Conservation (phyloP, 495 filamentous ascomycete genomes). For the Hypoxylon rickii region DNA sequence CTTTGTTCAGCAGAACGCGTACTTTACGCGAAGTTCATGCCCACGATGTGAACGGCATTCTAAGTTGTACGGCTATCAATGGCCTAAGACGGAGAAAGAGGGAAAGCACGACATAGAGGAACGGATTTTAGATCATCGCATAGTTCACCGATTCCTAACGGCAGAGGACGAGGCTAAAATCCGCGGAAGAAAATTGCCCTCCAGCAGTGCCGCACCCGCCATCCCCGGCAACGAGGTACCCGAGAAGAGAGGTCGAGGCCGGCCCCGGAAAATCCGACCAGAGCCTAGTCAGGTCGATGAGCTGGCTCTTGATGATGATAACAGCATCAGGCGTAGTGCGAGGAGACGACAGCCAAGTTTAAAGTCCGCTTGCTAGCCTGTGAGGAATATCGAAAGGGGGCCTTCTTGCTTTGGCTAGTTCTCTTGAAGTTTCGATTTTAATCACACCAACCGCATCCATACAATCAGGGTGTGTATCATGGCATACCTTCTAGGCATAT, state of each 20-base stretch:
- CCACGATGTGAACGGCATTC: conserved; percentile 93
- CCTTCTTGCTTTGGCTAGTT: not conserved
- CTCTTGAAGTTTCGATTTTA: not conserved
- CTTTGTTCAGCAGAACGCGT: conserved; percentile 88
- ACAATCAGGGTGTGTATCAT: conserved; percentile 9
- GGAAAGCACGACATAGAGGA: conserved; percentile 76
- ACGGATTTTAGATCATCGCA: conserved; percentile 72
- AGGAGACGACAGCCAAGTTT: conserved; percentile 25
- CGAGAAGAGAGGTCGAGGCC: conserved; percentile 20
- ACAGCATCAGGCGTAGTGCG: conserved; percentile 19
- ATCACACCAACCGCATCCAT: not conserved
- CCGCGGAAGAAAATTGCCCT: conserved; percentile 45
- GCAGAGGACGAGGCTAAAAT: conserved; percentile 67
- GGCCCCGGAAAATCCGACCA: conserved; percentile 6
- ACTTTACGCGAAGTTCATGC: conserved; percentile 81
- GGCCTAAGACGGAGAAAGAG: conserved; percentile 89
- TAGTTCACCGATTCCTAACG: conserved; percentile 69
- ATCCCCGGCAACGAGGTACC: conserved; percentile 10
- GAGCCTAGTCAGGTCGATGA: conserved; percentile 2
- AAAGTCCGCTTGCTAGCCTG: conserved; percentile 14
- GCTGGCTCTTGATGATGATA: conserved; percentile 4
- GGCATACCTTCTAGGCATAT: conserved; percentile 13
- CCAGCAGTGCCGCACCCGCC: not conserved
- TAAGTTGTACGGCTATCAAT: conserved; percentile 91
- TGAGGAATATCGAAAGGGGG: not conserved